Conservation (phyloP, 345 rosid species). For the Hibiscus syriacus region DNA sequence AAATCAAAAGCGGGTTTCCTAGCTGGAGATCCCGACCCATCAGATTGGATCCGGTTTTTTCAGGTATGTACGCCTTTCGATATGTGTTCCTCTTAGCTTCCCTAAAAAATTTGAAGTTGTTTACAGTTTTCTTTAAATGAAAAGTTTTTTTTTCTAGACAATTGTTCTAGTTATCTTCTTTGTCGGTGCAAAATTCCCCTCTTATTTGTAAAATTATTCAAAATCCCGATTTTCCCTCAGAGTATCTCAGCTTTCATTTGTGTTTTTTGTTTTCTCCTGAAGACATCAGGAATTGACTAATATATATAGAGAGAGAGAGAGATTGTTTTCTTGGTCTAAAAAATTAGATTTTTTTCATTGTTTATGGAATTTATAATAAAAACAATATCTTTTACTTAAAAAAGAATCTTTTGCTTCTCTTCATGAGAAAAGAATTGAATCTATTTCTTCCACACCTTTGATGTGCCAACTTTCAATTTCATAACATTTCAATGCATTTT, state of each 20-base stretch:
- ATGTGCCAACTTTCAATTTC: neutral
- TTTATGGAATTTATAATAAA: neutral
- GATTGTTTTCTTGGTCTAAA: neutral
- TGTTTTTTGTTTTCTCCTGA: neutral
- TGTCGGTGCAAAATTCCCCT: too few species aligned
- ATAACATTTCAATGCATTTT: neutral
- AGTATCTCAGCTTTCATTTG: neutral
- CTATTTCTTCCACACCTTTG: neutral
- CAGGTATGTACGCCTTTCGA: neutral
- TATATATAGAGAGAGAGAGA: too few species aligned
- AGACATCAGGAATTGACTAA: neutral
- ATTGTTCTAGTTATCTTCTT: too few species aligned
- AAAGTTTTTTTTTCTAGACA: neutral
- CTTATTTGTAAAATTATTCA: neutral
- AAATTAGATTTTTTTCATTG: neutral
- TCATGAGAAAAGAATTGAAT: constrained; percentile 7
- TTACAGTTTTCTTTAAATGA: neutral
- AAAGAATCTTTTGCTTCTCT: constrained; percentile 1
- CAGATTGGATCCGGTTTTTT: neutral
- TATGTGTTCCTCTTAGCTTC: neutral
- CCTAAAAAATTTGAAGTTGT: too few species aligned
- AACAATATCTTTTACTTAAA: neutral
- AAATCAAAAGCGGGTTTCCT: neutral
- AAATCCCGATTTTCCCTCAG: neutral
- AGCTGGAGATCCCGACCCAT: neutral